Percentiles rank a stretch among this genome's conserved stretches.
Conservation (phyloP, 805 yeast species). For the Myxozyma vanderwaltii region DNA sequence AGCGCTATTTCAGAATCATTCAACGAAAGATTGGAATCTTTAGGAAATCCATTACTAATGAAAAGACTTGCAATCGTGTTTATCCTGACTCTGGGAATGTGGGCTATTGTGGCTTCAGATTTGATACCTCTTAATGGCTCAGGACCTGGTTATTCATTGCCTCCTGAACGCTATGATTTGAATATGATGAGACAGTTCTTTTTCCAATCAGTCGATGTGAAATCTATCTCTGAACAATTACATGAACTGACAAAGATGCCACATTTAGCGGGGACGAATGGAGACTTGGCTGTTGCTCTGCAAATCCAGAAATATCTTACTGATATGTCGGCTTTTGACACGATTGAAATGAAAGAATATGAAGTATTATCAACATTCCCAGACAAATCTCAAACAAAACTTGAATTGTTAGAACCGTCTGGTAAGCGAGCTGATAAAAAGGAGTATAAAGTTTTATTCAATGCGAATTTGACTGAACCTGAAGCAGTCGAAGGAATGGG, state of each 20-base stretch:
- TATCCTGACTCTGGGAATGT: conserved; percentile 60
- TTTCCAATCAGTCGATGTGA: conserved; percentile 54
- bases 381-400: conserved; percentile 38
- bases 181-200: conserved; percentile 54
- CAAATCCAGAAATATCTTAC: conserved; percentile 63
- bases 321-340: conserved; percentile 31
- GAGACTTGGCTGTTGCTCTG: conserved; percentile 71
- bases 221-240: conserved; percentile 62
- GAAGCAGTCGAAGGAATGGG: conserved; percentile 21
- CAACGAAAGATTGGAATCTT: conserved; percentile 51
- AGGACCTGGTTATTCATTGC: conserved; percentile 16
- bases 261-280: conserved; percentile 85
- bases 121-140: conserved; percentile 45
- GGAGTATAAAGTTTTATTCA: conserved; percentile 58
- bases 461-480: conserved; percentile 22
- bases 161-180: conserved; percentile 61
- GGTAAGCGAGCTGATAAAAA: conserved; percentile 40
- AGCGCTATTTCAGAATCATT: conserved; percentile 2
- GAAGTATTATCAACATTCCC: conserved; percentile 71
- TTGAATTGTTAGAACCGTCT: conserved; percentile 30
- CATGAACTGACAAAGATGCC: conserved; percentile 80
- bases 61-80: conserved; percentile 74
- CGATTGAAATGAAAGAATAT: conserved; percentile 53
- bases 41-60: conserved; percentile 87
- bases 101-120: conserved; percentile 60